Conservation (phyloP, 164 flowering plant species). For the Umbilicus rupestris region DNA sequence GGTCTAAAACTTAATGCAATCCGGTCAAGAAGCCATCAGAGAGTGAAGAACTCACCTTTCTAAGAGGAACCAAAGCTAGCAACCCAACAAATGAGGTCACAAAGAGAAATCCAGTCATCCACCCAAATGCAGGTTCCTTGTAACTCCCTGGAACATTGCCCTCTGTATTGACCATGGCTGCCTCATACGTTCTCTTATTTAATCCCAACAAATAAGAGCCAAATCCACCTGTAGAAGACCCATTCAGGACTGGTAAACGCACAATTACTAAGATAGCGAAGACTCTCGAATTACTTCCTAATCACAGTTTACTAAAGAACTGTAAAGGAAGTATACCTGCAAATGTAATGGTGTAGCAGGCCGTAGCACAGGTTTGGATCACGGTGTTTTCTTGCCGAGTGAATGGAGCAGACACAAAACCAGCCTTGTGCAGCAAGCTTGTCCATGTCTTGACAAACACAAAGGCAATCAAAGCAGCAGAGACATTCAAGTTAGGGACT, state of each 20-base stretch:
- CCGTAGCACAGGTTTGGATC: constrained; percentile 59
- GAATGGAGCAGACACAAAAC: constrained; percentile 33
- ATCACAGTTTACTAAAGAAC: too few species aligned
- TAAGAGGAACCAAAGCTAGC: constrained; percentile 50
- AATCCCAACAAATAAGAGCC: constrained; percentile 53
- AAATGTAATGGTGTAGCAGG: constrained; percentile 53
- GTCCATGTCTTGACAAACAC: constrained; percentile 50
- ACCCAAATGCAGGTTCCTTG: constrained; percentile 47
- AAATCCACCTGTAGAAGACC: constrained; percentile 30
- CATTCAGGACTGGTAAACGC: background rate
- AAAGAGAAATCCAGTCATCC: constrained; percentile 58
- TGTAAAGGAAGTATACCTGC: constrained; percentile 27
- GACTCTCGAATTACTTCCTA: too few species aligned
- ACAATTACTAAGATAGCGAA: background rate
- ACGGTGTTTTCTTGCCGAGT: constrained; percentile 57
- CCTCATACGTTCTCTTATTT: constrained; percentile 49
- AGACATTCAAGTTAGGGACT: constrained; percentile 51
- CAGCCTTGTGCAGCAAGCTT: constrained; percentile 32
- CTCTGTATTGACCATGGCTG: constrained; percentile 39
- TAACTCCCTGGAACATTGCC: constrained; percentile 45
- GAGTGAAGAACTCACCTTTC: constrained; percentile 32
- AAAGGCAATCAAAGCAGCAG: constrained; percentile 53
- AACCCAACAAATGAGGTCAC: constrained; percentile 55
- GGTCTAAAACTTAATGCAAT: background rate
- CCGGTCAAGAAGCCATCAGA: background rate